Evolutionary conservation across 768 basidiomycete genomes (phyloP).

Genomic region (Tulasnella sp.): DNA sequence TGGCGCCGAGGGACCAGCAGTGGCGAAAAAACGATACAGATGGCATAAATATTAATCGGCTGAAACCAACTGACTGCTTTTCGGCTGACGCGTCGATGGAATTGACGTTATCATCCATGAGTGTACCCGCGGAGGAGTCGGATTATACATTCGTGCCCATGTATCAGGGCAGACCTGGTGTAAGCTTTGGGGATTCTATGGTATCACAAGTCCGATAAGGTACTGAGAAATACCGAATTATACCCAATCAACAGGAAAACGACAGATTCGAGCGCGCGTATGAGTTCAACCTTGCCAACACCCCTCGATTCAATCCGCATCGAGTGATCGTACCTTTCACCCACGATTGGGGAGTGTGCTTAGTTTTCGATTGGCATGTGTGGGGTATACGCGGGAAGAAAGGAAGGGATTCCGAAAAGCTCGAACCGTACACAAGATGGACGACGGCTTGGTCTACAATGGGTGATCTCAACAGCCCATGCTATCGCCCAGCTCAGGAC

Average conservation of each 20-base stretch:
- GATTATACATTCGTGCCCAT: slow-evolving; percentile 26
- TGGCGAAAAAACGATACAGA: slow-evolving; percentile 20
- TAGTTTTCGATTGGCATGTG: slow-evolving; percentile 26
- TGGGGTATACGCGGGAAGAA: slow-evolving; percentile 17
- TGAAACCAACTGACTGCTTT: slow-evolving; percentile 26
- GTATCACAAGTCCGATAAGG: too few relatives aligned
- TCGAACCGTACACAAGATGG: slow-evolving; percentile 6
- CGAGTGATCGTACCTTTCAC: slow-evolving; percentile 24
- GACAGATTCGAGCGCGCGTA: slow-evolving; percentile 21
- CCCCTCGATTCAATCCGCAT: slow-evolving; percentile 19
- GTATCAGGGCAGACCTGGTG: slow-evolving; percentile 23
- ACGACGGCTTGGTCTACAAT: slow-evolving; percentile 26
- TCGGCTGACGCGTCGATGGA: slow-evolving; percentile 28
- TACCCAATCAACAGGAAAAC: slow-evolving; percentile 20
- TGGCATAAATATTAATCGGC: slow-evolving; percentile 21
- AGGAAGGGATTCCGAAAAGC: not conserved
- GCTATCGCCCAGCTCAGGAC: slow-evolving; percentile 28
- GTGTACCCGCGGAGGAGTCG: slow-evolving; percentile 26
- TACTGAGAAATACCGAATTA: not conserved
- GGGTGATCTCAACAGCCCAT: slow-evolving; percentile 29
- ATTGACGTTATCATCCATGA: slow-evolving; percentile 23
- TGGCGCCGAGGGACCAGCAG: slow-evolving; percentile 22
- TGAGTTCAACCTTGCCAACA: slow-evolving; percentile 19
- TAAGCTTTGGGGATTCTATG: not conserved
- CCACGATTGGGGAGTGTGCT: slow-evolving; percentile 29